Evolutionary conservation across 2,329 filamentous ascomycete species (phyloP), one percentile per base, ranked within the genome.

Genomic region (Aschersonia sp.): DNA sequence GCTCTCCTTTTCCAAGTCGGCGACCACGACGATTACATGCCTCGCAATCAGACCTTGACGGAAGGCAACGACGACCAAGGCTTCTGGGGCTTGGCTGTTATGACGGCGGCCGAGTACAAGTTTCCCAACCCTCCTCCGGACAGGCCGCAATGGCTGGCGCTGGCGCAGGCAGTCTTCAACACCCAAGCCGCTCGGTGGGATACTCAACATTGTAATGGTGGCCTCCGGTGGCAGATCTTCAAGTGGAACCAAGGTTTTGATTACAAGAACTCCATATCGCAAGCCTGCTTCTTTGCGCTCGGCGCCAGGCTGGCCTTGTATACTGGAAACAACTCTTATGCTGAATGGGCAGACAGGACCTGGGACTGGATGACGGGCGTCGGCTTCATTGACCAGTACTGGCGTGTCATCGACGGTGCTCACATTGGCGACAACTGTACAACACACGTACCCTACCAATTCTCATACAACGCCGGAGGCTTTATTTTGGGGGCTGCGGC

Each of bases 191-290:
- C 71, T 31, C 77, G 85, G 40, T 92, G 85, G 87, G 85, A 89
- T 52, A 69, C 62, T 1, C 63, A 70, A 1, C 67, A 77, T 46
- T 94, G 87, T 55, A 72, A 71, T n/a, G 87, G 87, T 41, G 88
- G 87, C 5, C 62, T 92, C 46, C 77, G 84, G 52, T 91, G 85
- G 85, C 88, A 94, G 65, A 88, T 94, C 45, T 91, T 85, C 60
- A 72, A 77, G 1, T 89, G 85, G 70, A 92, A 94, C 59, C 79
- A 75, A 41, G 89, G 88, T 10, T 94, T 82, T 64, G 75, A 83
- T 56, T 89, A 91, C 72, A 92, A 81, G 58, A 81, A 81, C 51
- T 72, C 77, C 2, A 79, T 81, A 50, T 79, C 77, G 0, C 77
- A 80, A 53, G 77, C 74, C 1, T 77, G 74, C 51, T 80, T 80